These are phyloP conservation scores for Penicillium crystallinum DNA, from an alignment of 495 filamentous ascomycete species.

Conservation along the genomic window DNA sequence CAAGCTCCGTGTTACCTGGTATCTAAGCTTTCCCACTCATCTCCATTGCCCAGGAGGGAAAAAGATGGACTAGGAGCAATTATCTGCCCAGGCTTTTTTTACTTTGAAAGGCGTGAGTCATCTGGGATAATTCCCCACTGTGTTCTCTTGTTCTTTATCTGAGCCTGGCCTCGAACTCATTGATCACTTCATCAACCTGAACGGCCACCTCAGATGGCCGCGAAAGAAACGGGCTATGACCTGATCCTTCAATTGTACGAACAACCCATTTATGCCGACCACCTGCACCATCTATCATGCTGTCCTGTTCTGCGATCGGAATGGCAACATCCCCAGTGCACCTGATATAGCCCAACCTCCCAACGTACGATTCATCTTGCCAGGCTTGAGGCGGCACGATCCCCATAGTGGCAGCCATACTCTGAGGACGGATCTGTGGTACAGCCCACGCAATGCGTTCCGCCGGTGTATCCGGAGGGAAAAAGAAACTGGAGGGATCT, in stretches of 20 bases:
- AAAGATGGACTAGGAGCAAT: too few species aligned
- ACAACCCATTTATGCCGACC: slow-evolving; percentile 8
- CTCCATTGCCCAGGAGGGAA: too few species aligned
- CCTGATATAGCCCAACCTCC: slow-evolving; percentile 9
- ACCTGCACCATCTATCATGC: slow-evolving; percentile 8
- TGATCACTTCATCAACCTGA: slow-evolving; percentile 5
- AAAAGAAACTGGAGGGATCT: slow-evolving; percentile 6
- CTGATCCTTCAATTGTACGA: slow-evolving; percentile 8
- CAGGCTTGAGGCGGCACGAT: slow-evolving; percentile 12
- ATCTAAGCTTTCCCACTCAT: too few species aligned
- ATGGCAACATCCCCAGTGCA: slow-evolving; percentile 6
- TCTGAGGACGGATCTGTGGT: slow-evolving; percentile 8
- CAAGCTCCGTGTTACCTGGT: too few species aligned
- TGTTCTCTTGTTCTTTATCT: background rate
- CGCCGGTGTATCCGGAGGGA: slow-evolving; percentile 2
- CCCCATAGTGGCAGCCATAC: slow-evolving; percentile 11
- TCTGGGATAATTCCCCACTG: too few species aligned
- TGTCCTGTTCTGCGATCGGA: slow-evolving; percentile 4
- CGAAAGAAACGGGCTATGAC: slow-evolving; percentile 13
- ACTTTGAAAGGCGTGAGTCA: too few species aligned
- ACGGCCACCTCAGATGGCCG: slow-evolving; percentile 8
- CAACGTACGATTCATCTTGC: slow-evolving; percentile 6
- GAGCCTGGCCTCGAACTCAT: slow-evolving; percentile 9
- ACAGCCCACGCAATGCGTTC: slow-evolving; percentile 7
- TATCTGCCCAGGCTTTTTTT: too few species aligned